These are phyloP conservation scores for Tillandsia fasciculata DNA, from an alignment of 176 grass and related monocot genomes.

Conservation along the genomic window DNA sequence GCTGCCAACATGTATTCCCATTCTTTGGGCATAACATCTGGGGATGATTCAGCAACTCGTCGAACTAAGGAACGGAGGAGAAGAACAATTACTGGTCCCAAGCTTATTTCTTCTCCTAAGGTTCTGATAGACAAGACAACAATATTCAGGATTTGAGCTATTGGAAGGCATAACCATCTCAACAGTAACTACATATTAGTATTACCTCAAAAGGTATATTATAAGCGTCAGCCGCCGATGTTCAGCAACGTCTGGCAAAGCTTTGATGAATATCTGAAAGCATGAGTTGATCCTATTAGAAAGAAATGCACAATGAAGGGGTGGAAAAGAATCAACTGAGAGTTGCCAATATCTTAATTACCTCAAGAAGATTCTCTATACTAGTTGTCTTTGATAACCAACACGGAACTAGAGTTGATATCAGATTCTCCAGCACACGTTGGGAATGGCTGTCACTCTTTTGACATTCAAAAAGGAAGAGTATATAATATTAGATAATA, in stretches of 20 bases:
- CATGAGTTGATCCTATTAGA: not conserved
- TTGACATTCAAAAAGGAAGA: slow-evolving; percentile 19
- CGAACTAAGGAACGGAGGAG: slow-evolving; percentile 41
- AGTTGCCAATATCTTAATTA: slow-evolving; percentile 4
- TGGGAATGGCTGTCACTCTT: slow-evolving; percentile 79
- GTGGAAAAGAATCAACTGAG: slow-evolving; percentile 22
- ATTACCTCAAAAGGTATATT: slow-evolving; percentile 74
- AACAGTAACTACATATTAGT: slow-evolving; percentile 2
- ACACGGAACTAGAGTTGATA: slow-evolving; percentile 70
- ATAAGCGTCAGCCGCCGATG: slow-evolving; percentile 60
- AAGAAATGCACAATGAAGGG: slow-evolving; percentile 1
- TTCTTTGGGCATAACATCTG: slow-evolving; percentile 27
- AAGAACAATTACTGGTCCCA: slow-evolving; percentile 56
- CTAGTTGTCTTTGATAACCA: slow-evolving; percentile 77
- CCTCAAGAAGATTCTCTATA: slow-evolving; percentile 74
- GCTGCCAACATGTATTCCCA: slow-evolving; percentile 78
- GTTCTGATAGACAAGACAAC: slow-evolving; percentile 36
- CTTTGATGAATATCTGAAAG: slow-evolving; percentile 81
- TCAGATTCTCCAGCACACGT: slow-evolving; percentile 67
- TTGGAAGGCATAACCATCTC: not conserved
- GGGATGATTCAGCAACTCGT: slow-evolving; percentile 23
- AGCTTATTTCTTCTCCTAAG: slow-evolving; percentile 46
- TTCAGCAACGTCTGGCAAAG: slow-evolving; percentile 59
- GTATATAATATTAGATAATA: slow-evolving; percentile 13
- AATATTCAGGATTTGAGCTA: not conserved